Evolutionary conservation across 345 rosid species (phyloP), one percentile per base, ranked within the genome.

Genomic region (Melaleuca alternifolia): DNA sequence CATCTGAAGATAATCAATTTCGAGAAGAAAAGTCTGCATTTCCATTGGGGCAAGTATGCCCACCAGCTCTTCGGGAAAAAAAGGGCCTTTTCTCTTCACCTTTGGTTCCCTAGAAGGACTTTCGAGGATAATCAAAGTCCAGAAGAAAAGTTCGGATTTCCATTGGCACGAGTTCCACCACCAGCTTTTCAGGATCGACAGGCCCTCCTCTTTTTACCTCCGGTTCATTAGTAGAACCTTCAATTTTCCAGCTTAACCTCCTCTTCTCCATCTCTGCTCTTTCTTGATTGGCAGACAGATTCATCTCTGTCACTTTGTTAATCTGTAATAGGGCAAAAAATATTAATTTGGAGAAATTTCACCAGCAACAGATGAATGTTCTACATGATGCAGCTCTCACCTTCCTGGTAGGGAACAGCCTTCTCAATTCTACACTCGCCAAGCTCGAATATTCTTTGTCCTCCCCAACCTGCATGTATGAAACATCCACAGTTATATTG

Each of bases 21-120:
- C 91, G 13, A 96, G 85, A 50, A 91, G 37, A 87, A 93, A 94
- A 23, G 98, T 94, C 10, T 97, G 92, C 54, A 94, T 93, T 91
- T 96, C 99, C 98, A 95, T 96, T 1, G 98, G 94, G 28, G 90
- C 90, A n/a, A 95, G 94, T 89, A 94, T 97, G 82, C 94, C 92
- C 37, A 90, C 93, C 85, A 94, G 92, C 89, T 87, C 92, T 21
- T 77, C 84, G 50, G 96, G 94, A 88, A 94, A 95, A 4, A 94
- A 90, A 7, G 90, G 91, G 71, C 92, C 92, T 85, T 98, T 98
- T 85, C 98, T 92, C 85, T 76, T 91, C 37, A 86, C 90, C 86
- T 86, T 88, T 11, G 87, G 16, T 83, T 89, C 96, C 83, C 48
- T 88, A 1, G 83, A 54, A n/a, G 93, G 86, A 52, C 93, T 93